Evolutionary conservation across 1,139 yeast species (phyloP).

Genomic region (Lodderomyces metapsilosis): DNA sequence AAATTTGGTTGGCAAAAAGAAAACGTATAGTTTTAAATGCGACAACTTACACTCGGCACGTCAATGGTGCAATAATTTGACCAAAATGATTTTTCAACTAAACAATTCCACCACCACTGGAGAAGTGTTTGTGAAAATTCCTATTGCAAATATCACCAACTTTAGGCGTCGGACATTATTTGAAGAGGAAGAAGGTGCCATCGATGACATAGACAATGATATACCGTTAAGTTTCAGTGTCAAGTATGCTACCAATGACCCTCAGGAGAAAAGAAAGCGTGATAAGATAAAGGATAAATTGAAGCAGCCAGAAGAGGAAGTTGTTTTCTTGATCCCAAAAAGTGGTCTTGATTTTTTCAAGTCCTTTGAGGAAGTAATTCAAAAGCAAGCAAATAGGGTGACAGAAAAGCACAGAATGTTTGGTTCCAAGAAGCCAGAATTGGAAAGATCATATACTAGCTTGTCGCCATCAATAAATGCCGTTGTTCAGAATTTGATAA

Average conservation of each 20-base stretch:
- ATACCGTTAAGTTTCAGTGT: slow-evolving; percentile 24
- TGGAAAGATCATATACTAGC: slow-evolving; percentile 11
- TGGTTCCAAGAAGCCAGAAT: background rate
- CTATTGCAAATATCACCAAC: slow-evolving; percentile 65
- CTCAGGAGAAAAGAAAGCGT: slow-evolving; percentile 8
- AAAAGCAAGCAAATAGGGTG: slow-evolving; percentile 3
- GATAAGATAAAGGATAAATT: slow-evolving; percentile 11
- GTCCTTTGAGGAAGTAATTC: slow-evolving; percentile 21
- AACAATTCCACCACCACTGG: slow-evolving; percentile 68
- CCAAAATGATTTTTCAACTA: slow-evolving; percentile 65
- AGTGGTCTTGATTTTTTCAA: slow-evolving; percentile 28
- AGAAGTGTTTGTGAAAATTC: slow-evolving; percentile 75
- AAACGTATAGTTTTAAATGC: slow-evolving; percentile 65
- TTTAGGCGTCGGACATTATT: slow-evolving; percentile 39
- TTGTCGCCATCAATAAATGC: slow-evolving; percentile 17
- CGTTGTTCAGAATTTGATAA: slow-evolving; percentile 12
- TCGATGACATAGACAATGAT: slow-evolving; percentile 14
- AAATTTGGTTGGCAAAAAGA: slow-evolving; percentile 52
- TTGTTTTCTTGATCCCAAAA: slow-evolving; percentile 65
- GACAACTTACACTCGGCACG: slow-evolving; percentile 73
- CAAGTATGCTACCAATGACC: slow-evolving; percentile 17
- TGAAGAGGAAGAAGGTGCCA: slow-evolving; percentile 15
- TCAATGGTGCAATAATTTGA: slow-evolving; percentile 74
- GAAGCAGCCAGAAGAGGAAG: slow-evolving; percentile 30
- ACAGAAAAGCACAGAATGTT: background rate